Evolutionary conservation across 257 asterid species (phyloP), one percentile per base, ranked within the genome.

Genomic region (Plantago elongata): DNA sequence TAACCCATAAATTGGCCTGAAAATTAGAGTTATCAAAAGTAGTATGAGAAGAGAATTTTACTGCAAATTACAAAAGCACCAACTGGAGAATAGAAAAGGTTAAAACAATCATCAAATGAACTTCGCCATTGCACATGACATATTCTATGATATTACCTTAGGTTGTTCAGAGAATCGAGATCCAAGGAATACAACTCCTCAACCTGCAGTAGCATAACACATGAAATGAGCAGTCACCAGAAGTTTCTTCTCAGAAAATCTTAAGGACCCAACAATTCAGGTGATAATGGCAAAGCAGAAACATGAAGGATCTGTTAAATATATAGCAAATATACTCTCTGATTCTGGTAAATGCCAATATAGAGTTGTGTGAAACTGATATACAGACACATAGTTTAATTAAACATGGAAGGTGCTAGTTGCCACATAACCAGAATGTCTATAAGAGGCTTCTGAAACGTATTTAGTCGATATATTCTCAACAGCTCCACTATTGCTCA

Each of bases 181-280:
- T 93, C 99, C 91, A 93, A 70, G 0, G 99, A 85, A 68, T 93
- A 93, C 83, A 93, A 65, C 82, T 93, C 99, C 83, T 93, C 99
- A 60, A 93, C 99, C 99, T 93, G 95, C 64, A 74, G 50, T 64
- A 61, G 61, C 68, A 72, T 7, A 67, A 50, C 13, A 71, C 60
- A 58, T 34, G 45, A 57, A 60, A 69, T 76, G 46, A 66, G 67
- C 65, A 51, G 9, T 17, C 57, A 5, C 13, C 57, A 18, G 29
- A 18, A 29, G 14, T 18, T 51, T 34, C 18, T 22, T 54, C 3
- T 27, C 9, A n/a, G 13, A 27, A 22, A 54, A 52, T 2, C 42
- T 12, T 0, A n/a, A 12, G 34, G 10, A 54, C 17, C 43, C 59
- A 22, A 40, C 9, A 40, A 27, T 22, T 29, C 12, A 54, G 34